Conservation (phyloP, 1,139 yeast genomes). For the Schizosaccharomyces versatilis region DNA sequence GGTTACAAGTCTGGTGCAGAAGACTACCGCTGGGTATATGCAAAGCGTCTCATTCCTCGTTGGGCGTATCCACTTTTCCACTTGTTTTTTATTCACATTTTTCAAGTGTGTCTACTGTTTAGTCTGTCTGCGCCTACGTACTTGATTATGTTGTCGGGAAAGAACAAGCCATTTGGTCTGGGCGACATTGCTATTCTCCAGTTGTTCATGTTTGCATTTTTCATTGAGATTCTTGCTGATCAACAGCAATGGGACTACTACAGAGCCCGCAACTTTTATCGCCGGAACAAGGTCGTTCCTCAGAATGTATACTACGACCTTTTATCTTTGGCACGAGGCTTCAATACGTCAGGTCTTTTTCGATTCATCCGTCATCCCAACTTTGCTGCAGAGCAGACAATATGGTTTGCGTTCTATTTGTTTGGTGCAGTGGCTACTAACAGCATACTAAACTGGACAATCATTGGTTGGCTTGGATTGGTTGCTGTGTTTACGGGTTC, state of each 20-base stretch:
- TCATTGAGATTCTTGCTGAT: conserved; percentile 12
- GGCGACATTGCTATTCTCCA: conserved; percentile 7
- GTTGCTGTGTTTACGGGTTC: conserved; percentile 9
- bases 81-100: conserved; percentile 10
- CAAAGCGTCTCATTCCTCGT: conserved; percentile 7
- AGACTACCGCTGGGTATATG: conserved; percentile 13
- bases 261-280: background rate
- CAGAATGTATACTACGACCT: background rate
- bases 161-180: conserved; percentile 5
- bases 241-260: conserved; percentile 12
- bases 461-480: conserved; percentile 9
- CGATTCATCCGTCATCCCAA: conserved; percentile 13
- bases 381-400: conserved; percentile 13
- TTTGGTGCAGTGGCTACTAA: conserved; percentile 11
- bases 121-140: conserved; percentile 12
- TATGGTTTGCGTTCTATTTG: conserved; percentile 13
- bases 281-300: background rate
- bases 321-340: conserved; percentile 12
- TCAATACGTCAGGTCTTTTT: conserved; percentile 13
- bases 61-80: conserved; percentile 9
- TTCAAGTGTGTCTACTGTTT: conserved; percentile 11
- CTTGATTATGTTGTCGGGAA: conserved; percentile 8
- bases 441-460: conserved; percentile 11
- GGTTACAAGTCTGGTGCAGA: conserved; percentile 12
- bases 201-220: conserved; percentile 7